Base-by-base conservation (phyloP, 768 basidiomycete genomes). In the Russula vinacea region DNA sequence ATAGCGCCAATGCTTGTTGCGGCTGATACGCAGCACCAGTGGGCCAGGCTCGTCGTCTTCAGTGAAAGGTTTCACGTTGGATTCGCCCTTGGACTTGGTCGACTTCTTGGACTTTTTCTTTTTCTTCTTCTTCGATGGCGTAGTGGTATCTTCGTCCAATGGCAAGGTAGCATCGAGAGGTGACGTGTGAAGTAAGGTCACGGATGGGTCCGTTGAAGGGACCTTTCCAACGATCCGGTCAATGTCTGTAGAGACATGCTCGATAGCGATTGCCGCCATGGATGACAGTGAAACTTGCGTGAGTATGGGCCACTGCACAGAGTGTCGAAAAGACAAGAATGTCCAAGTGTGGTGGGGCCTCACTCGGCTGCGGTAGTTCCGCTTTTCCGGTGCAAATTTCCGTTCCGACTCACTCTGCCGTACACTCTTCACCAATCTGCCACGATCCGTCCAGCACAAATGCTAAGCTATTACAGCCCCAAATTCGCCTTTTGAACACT, bases 1-100 rank as follows among this genome's bases (percentile, higher is more conserved):
- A 71, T 93, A 94, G 33, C 87, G 84, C 93, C 92, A 94, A 71
- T 95, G 93, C 74, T 95, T 95, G 78, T 94, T 94, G 68, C 93
- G 83, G 76, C 89, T 91, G 70, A 95, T 94, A 73, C 89, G 90
- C 3, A 94, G 81, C 40, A 89, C 84, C 0, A 87, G 81, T 17
- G 84, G 84, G 51, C 83, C 82, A 40, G 77, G 73, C 51, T 75
- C 77, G 33, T 82, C 81, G 33, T 75, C 74, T 37, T 79, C 77
- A 32, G 68, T 72, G 51, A 24, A 71, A 72, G 58, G 72, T 70
- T 39, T 73, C 60, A 63, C 74, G 68, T 82, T 82, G 4, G 78
- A 73, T n/a, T 78, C 74, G 73, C 84, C 87, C 74, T 85, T 82
- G 39, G 82, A 65, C 71, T 82, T 86, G 73, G 84, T 83, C 71